Conservation (phyloP, 202 grass and related monocot genomes). For the Schoenoplectus tabernaemontani region DNA sequence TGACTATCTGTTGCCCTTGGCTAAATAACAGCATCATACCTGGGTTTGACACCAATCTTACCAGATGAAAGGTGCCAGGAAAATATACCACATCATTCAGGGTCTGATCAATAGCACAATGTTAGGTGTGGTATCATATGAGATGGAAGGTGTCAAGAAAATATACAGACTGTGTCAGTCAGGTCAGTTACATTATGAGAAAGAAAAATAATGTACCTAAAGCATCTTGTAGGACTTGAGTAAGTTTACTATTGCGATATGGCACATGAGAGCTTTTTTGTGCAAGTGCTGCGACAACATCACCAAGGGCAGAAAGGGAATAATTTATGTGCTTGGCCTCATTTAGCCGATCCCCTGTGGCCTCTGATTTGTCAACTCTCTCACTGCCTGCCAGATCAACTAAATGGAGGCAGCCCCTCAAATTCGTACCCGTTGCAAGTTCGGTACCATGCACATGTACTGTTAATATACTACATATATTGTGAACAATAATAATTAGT, state of each 20-base stretch:
- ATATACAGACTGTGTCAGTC: too few species aligned
- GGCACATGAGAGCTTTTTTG: neutral
- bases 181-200: neutral
- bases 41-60: neutral
- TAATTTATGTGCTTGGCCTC: neutral
- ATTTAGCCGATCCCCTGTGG: neutral
- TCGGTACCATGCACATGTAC: neutral
- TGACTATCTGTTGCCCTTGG: too few species aligned
- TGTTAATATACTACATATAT: neutral
- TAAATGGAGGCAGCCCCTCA: neutral
- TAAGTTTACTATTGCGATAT: neutral
- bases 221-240: neutral
- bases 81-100: neutral
- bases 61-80: too few species aligned
- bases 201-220: neutral
- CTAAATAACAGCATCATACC: neutral
- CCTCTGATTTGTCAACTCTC: neutral
- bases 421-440: neutral
- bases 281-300: neutral
- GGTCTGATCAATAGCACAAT: neutral
- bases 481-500: neutral
- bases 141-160: neutral
- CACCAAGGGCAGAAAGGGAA: neutral
- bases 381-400: neutral
- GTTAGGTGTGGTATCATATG: neutral